Evolutionary conservation across 2,329 filamentous ascomycete species (phyloP).

Genomic region (Paracamarosporium sp.): DNA sequence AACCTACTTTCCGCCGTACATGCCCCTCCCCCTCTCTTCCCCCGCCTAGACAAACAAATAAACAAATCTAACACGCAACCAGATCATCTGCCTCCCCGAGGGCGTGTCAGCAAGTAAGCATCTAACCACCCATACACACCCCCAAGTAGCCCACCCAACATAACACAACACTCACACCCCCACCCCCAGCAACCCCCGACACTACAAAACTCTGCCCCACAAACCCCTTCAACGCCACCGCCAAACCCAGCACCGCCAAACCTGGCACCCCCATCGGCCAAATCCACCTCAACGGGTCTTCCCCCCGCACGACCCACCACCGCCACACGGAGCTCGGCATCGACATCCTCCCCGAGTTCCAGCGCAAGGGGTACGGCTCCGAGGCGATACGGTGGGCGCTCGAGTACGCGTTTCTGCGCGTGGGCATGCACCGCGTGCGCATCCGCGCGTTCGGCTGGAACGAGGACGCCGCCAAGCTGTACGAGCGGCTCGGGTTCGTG

Average conservation of each 20-base stretch:
- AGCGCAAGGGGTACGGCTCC: constrained; percentile 53
- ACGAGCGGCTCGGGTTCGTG: constrained; percentile 55
- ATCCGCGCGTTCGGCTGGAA: constrained; percentile 54
- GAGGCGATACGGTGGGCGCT: constrained; percentile 58
- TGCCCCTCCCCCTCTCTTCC: too few relatives aligned
- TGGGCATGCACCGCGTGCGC: constrained; percentile 53
- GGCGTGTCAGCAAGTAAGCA: background rate
- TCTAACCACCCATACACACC: background rate
- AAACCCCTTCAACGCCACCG: background rate
- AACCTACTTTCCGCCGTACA: constrained; percentile 31
- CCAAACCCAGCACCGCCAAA: background rate
- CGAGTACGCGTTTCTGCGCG: constrained; percentile 56
- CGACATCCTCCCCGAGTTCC: constrained; percentile 42
- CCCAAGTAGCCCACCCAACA: background rate
- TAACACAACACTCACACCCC: background rate
- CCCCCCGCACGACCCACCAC: constrained; percentile 42
- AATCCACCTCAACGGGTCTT: constrained; percentile 14
- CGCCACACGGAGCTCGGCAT: constrained; percentile 51
- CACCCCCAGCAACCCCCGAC: background rate
- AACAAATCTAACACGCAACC: background rate
- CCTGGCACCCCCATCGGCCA: constrained; percentile 21
- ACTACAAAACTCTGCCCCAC: too few relatives aligned
- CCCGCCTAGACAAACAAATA: too few relatives aligned
- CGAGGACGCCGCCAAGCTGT: constrained; percentile 50
- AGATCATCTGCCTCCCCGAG: constrained; percentile 5